These are phyloP conservation scores for Torulaspora delbrueckii DNA, from an alignment of 805 yeast genomes.

Conservation along the genomic window DNA sequence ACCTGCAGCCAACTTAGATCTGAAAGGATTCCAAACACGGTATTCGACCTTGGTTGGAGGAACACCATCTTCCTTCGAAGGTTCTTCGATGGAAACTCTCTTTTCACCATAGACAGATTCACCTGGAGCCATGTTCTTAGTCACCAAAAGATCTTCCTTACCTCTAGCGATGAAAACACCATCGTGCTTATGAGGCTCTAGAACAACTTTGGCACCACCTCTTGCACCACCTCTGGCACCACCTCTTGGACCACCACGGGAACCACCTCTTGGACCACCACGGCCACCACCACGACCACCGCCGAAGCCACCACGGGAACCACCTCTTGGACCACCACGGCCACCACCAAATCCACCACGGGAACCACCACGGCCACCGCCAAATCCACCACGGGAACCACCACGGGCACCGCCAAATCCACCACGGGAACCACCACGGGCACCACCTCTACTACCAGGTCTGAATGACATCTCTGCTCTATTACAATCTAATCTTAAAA, in stretches of 20 bases:
- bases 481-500: constrained; percentile 1
- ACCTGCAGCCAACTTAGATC: constrained; percentile 99
- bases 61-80: constrained; percentile 79
- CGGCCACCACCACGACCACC: constrained; percentile 54
- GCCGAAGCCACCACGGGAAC: constrained; percentile 46
- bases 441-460: constrained; percentile 60
- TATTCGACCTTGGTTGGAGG: constrained; percentile 94
- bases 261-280: constrained; percentile 49
- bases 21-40: constrained; percentile 99
- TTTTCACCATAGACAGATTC: constrained; percentile 98
- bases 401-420: constrained; percentile 38
- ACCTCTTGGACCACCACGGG: constrained; percentile 52
- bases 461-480: constrained; percentile 63
- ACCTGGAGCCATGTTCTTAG: constrained; percentile 97
- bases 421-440: constrained; percentile 42
- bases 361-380: constrained; percentile 34
- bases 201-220: constrained; percentile 93
- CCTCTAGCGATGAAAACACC: constrained; percentile 99
- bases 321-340: constrained; percentile 41
- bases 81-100: constrained; percentile 90
- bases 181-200: constrained; percentile 98
- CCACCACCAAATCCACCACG: constrained; percentile 49
- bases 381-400: constrained; percentile 14
- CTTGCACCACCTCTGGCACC: constrained; percentile 77
- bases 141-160: constrained; percentile 95